These are phyloP conservation scores for Saksenaea vasiformis DNA, from an alignment of 371 early-diverging fungal genomes.

Conservation along the genomic window DNA sequence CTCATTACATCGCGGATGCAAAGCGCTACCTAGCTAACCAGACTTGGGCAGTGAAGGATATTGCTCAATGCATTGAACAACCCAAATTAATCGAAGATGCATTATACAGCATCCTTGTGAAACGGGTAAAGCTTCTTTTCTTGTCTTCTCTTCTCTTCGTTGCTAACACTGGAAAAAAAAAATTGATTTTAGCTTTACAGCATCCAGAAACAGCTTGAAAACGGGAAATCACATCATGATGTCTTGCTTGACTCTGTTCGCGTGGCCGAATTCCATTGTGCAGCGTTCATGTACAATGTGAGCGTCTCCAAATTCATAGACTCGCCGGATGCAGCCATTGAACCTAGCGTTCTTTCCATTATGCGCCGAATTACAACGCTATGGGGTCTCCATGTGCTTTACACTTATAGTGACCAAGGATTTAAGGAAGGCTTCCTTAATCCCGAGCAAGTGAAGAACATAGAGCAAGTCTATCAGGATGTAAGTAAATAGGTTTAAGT, in stretches of 20 bases:
- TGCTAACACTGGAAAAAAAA: too few relatives aligned
- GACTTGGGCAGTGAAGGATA: constrained; percentile 25
- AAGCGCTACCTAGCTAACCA: constrained; percentile 28
- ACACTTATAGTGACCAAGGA: constrained; percentile 51
- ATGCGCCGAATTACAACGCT: constrained; percentile 33
- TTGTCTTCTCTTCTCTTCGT: too few relatives aligned
- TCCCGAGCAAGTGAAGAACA: constrained; percentile 47
- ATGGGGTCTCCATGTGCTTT: constrained; percentile 45
- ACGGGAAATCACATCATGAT: constrained; percentile 20
- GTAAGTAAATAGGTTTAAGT: constrained; percentile 13
- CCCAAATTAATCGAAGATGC: constrained; percentile 29
- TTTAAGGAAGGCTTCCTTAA: constrained; percentile 54
- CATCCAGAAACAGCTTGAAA: constrained; percentile 27
- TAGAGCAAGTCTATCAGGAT: constrained; percentile 46
- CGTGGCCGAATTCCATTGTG: constrained; percentile 42
- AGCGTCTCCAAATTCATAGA: constrained; percentile 35
- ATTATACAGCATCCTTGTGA: constrained; percentile 36
- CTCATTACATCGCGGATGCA: constrained; percentile 34
- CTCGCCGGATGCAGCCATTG: constrained; percentile 17
- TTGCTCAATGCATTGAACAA: constrained; percentile 21
- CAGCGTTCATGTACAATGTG: constrained; percentile 30
- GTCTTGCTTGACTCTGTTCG: constrained; percentile 40
- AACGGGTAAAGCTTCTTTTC: constrained; percentile 31
- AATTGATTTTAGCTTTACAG: constrained; percentile 26
- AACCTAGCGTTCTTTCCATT: constrained; percentile 27